Evolutionary conservation across 345 rosid genomes (phyloP), one percentile per base, ranked within the genome.

Genomic region (Eucalyptus dawsonii): DNA sequence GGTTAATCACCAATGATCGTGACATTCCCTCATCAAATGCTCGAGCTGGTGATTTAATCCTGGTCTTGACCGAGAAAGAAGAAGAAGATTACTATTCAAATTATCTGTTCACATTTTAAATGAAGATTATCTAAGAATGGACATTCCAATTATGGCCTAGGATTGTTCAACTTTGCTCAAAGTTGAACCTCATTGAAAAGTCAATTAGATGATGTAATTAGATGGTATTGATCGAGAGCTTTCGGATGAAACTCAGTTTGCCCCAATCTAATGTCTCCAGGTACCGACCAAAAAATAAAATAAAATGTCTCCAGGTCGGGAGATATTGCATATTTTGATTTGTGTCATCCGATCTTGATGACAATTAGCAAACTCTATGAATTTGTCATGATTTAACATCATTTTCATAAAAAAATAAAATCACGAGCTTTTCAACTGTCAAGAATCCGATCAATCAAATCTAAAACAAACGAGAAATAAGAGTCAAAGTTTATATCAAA

Each of bases 291-390:
- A 45, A 2, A 44, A 44, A 44, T 8, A 45, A 9, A 0, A 9
- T 34, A 44, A 44, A 9, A n/a, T 65, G 2, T 31, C 9, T 14
- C 27, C 0, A 10, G 17, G 14, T 4, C 5, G 1, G 2, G 11
- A 65, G 5, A n/a, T n/a, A 2, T n/a, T 65, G 76, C 76, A 65
- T 65, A 31, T 65, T 50, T 65, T 65, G 37, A 65, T n/a, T 29
- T 56, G 62, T 21, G 62, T 14, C 16, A 8, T 17, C 24, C 2
- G 2, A 65, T 65, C 3, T 14, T 65, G 76, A 14, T 65, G 5
- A 0, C 13, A 53, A 0, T 56, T 22, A 1, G 62, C 62, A 9
- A 56, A 56, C 0, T 56, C 62, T 13, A 56, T 22, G 62, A 56
- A 56, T 56, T 12, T 22, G 11, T 56, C 62, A 56, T 56, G 62